Conservation (phyloP, 352 stramenopile species). For the Globisporangium barbulae region DNA sequence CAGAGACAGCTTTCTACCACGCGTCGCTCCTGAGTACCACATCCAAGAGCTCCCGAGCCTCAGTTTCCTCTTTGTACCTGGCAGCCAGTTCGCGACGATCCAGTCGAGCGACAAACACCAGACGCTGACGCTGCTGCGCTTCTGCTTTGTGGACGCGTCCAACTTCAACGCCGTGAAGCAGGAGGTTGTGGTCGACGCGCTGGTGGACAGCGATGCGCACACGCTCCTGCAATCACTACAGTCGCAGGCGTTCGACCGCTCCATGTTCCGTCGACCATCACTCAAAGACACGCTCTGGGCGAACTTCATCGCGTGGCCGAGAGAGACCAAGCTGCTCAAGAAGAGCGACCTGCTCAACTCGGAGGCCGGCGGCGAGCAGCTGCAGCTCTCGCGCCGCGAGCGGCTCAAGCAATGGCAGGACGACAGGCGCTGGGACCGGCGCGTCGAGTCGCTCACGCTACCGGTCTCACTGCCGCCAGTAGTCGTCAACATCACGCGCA, state of each 20-base stretch:
- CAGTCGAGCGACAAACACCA: slow-evolving; percentile 3
- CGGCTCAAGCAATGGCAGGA: slow-evolving; percentile 81
- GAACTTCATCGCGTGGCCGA: slow-evolving; percentile 65
- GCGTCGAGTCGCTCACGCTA: slow-evolving; percentile 64
- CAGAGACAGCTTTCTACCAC: slow-evolving; percentile 12
- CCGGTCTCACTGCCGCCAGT: slow-evolving; percentile 58
- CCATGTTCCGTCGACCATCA: slow-evolving; percentile 45
- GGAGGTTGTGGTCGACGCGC: slow-evolving; percentile 37
- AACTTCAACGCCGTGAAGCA: slow-evolving; percentile 73
- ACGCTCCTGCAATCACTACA: slow-evolving; percentile 44
- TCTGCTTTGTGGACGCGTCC: slow-evolving; percentile 74
- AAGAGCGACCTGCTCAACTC: slow-evolving; percentile 22
- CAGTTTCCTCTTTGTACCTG: slow-evolving; percentile 57
- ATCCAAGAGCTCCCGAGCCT: slow-evolving; percentile 9
- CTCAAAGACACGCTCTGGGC: slow-evolving; percentile 35
- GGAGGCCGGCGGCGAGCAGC: slow-evolving; percentile 14
- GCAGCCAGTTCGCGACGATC: slow-evolving; percentile 27
- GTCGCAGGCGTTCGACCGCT: slow-evolving; percentile 50
- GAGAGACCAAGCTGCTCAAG: slow-evolving; percentile 39
- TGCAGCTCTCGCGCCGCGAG: slow-evolving; percentile 59
- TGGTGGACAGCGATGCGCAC: slow-evolving; percentile 34
- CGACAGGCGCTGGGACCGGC: slow-evolving; percentile 63
- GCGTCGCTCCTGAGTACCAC: slow-evolving; percentile 18
- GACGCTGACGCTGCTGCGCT: slow-evolving; percentile 40
- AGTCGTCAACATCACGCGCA: slow-evolving; percentile 56